These are phyloP conservation scores for Linnemannia schmuckeri DNA, from an alignment of 192 early-diverging fungal genomes.

Conservation along the genomic window DNA sequence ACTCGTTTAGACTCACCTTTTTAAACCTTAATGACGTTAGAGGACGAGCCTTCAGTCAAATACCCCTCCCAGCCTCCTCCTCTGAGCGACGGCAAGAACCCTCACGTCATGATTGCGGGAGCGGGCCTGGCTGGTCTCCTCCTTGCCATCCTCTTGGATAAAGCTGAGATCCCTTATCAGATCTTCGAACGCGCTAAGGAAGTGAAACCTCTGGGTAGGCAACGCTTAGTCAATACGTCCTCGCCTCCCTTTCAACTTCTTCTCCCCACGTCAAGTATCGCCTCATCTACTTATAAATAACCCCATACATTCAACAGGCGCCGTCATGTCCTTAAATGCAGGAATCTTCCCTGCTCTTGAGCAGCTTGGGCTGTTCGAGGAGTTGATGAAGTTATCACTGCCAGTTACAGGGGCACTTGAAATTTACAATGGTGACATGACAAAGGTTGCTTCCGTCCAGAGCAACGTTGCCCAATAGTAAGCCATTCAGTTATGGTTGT, in stretches of 20 bases:
- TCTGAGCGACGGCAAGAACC: constrained; percentile 16
- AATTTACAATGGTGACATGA: background rate
- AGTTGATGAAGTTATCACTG: background rate
- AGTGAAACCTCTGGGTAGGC: constrained; percentile 20
- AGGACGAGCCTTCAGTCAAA: background rate
- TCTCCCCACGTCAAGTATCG: background rate
- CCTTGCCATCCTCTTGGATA: constrained; percentile 17
- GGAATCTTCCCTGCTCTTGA: constrained; percentile 1
- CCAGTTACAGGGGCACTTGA: background rate
- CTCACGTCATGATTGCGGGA: constrained; percentile 33
- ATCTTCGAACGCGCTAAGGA: constrained; percentile 26
- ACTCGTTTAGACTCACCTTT: background rate
- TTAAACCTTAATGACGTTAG: background rate
- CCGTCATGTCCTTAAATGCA: constrained; percentile 8
- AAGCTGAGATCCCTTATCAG: constrained; percentile 9
- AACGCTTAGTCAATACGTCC: background rate
- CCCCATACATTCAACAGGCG: background rate
- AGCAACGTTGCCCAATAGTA: no score
- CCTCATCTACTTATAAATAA: no score
- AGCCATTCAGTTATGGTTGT: no score
- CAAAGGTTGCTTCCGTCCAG: no score
- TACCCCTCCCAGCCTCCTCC: constrained; percentile 18
- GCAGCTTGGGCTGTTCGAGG: constrained; percentile 7
- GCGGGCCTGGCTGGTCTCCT: constrained; percentile 26
- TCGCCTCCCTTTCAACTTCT: background rate